phyloP scores from a whole-genome alignment of 371 early-diverging fungal genomes.

The Rhizopus sp. region DNA sequence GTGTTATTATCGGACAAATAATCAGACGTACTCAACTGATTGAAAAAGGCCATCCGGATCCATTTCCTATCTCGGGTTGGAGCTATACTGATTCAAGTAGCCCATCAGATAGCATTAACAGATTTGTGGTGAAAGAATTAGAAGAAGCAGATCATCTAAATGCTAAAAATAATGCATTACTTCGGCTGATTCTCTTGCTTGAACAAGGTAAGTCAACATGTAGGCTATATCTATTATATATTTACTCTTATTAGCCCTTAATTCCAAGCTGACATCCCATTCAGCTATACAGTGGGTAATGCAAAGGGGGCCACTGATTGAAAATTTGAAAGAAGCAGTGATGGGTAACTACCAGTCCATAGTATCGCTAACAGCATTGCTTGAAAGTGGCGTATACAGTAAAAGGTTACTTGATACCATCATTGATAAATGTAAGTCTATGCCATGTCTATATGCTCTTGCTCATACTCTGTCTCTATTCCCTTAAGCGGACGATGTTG shows the following conservation, averaged over 20 bases:
- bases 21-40: slow-evolving; percentile 59
- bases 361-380: slow-evolving; percentile 48
- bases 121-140: slow-evolving; percentile 28
- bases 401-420: slow-evolving; percentile 61
- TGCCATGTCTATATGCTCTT: not conserved
- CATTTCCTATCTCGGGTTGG: slow-evolving; percentile 48
- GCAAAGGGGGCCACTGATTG: slow-evolving; percentile 52
- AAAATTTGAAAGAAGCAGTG: slow-evolving; percentile 64
- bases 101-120: slow-evolving; percentile 25
- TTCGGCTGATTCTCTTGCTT: slow-evolving; percentile 58
- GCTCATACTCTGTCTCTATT: not conserved
- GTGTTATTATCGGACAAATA: slow-evolving; percentile 64
- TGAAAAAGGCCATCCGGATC: slow-evolving; percentile 44
- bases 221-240: not conserved
- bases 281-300: slow-evolving; percentile 68
- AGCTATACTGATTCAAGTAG: slow-evolving; percentile 17
- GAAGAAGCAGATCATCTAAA: slow-evolving; percentile 50
- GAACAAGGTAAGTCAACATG: slow-evolving; percentile 48
- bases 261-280: slow-evolving; percentile 36
- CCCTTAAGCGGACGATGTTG: slow-evolving; percentile 56
- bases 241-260: slow-evolving; percentile 25
- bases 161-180: slow-evolving; percentile 52
- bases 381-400: slow-evolving; percentile 54
- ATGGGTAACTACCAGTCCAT: slow-evolving; percentile 67
- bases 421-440: slow-evolving; percentile 59